Conservation (phyloP, 2,329 filamentous ascomycete species). For the Arthroderma uncinatum region DNA sequence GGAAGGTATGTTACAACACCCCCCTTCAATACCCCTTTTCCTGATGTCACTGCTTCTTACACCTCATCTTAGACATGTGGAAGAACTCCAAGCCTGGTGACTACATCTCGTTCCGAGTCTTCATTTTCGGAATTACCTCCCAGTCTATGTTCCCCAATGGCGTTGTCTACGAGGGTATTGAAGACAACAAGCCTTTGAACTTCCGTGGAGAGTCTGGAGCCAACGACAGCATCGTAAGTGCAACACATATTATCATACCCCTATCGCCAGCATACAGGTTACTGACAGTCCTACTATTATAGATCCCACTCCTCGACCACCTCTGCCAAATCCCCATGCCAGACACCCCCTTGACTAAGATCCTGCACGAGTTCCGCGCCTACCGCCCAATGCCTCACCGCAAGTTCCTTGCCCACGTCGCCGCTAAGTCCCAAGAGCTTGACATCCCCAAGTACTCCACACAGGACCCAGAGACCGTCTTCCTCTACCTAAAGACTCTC, state of each 20-base stretch:
- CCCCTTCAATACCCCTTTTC: not conserved
- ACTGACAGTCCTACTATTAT: not conserved
- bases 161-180: slow-evolving; percentile 77
- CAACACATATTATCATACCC: not conserved
- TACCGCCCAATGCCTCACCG: slow-evolving; percentile 86
- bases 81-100: slow-evolving; percentile 68
- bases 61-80: slow-evolving; percentile 59
- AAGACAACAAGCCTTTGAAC: slow-evolving; percentile 56
- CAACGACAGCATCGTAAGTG: slow-evolving; percentile 68
- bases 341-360: slow-evolving; percentile 73
- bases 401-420: slow-evolving; percentile 66
- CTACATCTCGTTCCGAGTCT: slow-evolving; percentile 85
- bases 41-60: not conserved
- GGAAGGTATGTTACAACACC: slow-evolving; percentile 46
- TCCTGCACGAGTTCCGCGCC: slow-evolving; percentile 75
- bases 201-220: slow-evolving; percentile 91
- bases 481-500: slow-evolving; percentile 36
- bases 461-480: slow-evolving; percentile 30
- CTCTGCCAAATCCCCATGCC: slow-evolving; percentile 81
- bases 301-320: slow-evolving; percentile 79
- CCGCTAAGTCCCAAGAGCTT: slow-evolving; percentile 40
- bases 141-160: slow-evolving; percentile 92
- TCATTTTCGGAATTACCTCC: slow-evolving; percentile 90
- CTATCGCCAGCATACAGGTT: not conserved
- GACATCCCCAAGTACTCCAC: slow-evolving; percentile 30